A percentile compares a stretch with the other conserved stretches of the same genome.
These are phyloP conservation scores for Aspergillus funiculosus DNA, from an alignment of 495 filamentous ascomycete species.

Conservation along the genomic window DNA sequence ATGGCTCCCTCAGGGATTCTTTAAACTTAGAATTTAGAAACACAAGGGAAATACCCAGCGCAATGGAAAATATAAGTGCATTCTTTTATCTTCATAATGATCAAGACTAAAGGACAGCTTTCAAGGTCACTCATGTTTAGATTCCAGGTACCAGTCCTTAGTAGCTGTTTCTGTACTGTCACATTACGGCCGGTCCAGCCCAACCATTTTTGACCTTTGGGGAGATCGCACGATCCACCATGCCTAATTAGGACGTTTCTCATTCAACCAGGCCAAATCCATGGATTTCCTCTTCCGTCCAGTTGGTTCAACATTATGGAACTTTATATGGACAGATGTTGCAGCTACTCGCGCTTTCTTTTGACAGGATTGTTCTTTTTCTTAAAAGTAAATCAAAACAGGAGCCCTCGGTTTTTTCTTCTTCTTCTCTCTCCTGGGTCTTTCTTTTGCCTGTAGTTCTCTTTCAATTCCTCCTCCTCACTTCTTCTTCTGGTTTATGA, in stretches of 20 bases:
- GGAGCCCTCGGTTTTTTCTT: slow-evolving; percentile 9
- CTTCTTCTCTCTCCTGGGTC: slow-evolving; percentile 19
- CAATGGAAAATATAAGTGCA: too few species aligned
- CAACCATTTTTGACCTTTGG: slow-evolving; percentile 37
- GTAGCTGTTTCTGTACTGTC: slow-evolving; percentile 20
- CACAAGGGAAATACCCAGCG: too few species aligned
- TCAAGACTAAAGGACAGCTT: not conserved
- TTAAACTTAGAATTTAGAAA: too few species aligned
- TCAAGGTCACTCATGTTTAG: not conserved
- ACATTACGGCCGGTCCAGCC: slow-evolving; percentile 23
- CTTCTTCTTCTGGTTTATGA: slow-evolving; percentile 1
- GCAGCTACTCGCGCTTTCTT: slow-evolving; percentile 5
- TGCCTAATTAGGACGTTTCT: slow-evolving; percentile 23
- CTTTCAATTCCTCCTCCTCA: slow-evolving; percentile 15
- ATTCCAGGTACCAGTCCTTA: not conserved
- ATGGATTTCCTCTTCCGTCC: slow-evolving; percentile 18
- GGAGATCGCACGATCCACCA: slow-evolving; percentile 23
- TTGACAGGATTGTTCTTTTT: slow-evolving; percentile 9
- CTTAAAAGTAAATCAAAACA: slow-evolving; percentile 2
- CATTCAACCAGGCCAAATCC: slow-evolving; percentile 29
- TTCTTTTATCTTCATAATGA: too few species aligned
- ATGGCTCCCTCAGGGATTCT: too few species aligned
- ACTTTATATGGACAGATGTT: slow-evolving; percentile 13
- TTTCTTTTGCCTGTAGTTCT: slow-evolving; percentile 25
- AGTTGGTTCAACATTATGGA: slow-evolving; percentile 20